A percentile compares a stretch with the other conserved stretches of the same genome.
phyloP scores from a whole-genome alignment of 2,329 filamentous ascomycete genomes.

The Beauveria bassiana region DNA sequence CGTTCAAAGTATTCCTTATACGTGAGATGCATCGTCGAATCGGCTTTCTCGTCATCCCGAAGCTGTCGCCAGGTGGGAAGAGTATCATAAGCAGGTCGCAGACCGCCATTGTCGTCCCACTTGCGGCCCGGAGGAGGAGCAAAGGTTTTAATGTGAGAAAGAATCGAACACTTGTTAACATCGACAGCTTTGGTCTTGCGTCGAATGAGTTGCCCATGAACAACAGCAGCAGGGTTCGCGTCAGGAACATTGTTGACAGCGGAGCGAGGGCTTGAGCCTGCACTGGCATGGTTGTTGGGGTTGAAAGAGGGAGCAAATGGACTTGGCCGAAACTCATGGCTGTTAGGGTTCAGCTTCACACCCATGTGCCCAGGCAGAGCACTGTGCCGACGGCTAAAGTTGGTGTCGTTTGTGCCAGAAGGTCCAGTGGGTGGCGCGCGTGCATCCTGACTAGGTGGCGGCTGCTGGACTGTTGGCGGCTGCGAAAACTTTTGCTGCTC shows the following conservation, averaged over 20 bases:
- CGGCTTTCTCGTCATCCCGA: constrained; percentile 61
- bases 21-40: constrained; percentile 56
- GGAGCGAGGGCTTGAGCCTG: constrained; percentile 64
- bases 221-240: constrained; percentile 16
- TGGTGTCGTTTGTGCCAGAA: constrained; percentile 45
- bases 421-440: constrained; percentile 70
- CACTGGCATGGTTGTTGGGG: constrained; percentile 57
- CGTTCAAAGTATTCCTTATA: constrained; percentile 77
- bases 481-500: constrained; percentile 45
- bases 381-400: constrained; percentile 46
- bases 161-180: constrained; percentile 57
- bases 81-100: constrained; percentile 78
- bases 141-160: constrained; percentile 46
- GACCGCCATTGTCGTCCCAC: constrained; percentile 71
- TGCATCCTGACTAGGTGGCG: constrained; percentile 54
- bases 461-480: constrained; percentile 34
- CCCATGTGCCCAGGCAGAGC: constrained; percentile 43
- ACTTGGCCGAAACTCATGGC: constrained; percentile 77
- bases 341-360: constrained; percentile 56
- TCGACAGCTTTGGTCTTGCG: constrained; percentile 68
- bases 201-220: constrained; percentile 48
- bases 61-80: constrained; percentile 74
- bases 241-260: constrained; percentile 43
- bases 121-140: constrained; percentile 47
- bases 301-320: constrained; percentile 75